Percentiles rank a stretch among this genome's conserved stretches.
phyloP scores from a whole-genome alignment of 345 rosid species.

The Odontarrhena argentea region DNA sequence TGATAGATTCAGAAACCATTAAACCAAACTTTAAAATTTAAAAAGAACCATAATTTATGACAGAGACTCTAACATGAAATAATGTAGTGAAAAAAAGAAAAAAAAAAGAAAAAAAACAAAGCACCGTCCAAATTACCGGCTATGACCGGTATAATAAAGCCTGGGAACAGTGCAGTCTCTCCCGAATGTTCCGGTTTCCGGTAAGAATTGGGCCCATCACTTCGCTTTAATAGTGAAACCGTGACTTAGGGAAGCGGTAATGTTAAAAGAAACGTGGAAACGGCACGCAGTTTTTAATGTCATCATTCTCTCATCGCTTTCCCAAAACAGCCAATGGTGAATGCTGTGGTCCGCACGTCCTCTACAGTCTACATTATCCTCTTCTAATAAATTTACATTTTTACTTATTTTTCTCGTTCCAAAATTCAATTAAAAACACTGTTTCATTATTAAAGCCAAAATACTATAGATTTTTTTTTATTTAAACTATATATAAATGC shows the following conservation, averaged over 20 bases:
- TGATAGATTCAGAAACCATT: too few species aligned
- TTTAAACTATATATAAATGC: too few species aligned
- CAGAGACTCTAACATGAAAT: conserved; percentile 21
- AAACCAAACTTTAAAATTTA: too few species aligned
- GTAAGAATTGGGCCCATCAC: conserved; percentile 14
- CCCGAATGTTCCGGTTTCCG: conserved; percentile 42
- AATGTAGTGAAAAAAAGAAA: too few species aligned
- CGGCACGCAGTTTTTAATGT: conserved; percentile 38
- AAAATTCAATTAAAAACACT: background rate
- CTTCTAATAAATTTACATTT: background rate
- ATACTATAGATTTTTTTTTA: background rate
- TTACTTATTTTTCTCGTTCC: conserved; percentile 2
- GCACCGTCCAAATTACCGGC: conserved; percentile 31
- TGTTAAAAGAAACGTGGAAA: conserved; percentile 18
- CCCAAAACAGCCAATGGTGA: conserved; percentile 38
- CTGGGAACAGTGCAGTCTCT: background rate
- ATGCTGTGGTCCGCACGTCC: conserved; percentile 40
- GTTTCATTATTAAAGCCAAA: background rate
- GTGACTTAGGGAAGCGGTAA: conserved; percentile 36
- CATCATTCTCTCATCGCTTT: conserved; percentile 36
- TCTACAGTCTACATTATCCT: conserved; percentile 43
- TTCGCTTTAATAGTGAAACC: conserved; percentile 21
- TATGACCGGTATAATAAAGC: conserved; percentile 8
- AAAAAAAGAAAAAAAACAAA: background rate
- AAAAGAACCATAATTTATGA: too few species aligned